These are phyloP conservation scores for Scalesia atractyloides DNA, from an alignment of 129 eudicot species.

Conservation along the genomic window DNA sequence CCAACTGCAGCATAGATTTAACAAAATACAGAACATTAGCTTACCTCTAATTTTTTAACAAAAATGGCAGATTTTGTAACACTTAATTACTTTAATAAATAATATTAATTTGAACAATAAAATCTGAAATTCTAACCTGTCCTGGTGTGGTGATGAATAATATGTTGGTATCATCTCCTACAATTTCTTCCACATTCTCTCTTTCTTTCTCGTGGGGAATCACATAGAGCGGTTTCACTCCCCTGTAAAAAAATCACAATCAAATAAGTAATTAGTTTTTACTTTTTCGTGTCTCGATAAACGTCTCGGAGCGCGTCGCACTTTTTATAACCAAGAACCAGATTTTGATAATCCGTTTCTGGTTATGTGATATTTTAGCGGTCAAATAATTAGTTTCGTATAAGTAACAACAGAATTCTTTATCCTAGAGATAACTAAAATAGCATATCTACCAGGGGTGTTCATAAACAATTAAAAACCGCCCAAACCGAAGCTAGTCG, in stretches of 20 bases:
- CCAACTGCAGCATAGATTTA: constrained; percentile 52
- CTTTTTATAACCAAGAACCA: not conserved
- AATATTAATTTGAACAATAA: constrained; percentile 3
- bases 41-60: not conserved
- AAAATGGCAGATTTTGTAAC: not conserved
- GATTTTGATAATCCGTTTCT: not conserved
- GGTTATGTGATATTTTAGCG: not conserved
- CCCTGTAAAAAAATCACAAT: constrained; percentile 50
- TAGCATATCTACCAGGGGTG: not conserved
- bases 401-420: not conserved
- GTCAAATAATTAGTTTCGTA: not conserved
- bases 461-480: too few species aligned
- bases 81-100: not conserved
- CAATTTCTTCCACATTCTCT: constrained; percentile 73
- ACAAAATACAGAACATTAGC: constrained; percentile 14
- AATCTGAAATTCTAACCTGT: constrained; percentile 48
- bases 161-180: constrained; percentile 74
- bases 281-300: not conserved
- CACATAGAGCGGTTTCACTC: constrained; percentile 74
- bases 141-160: constrained; percentile 89
- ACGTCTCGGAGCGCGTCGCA: too few species aligned
- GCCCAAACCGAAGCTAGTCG: too few species aligned
- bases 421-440: not conserved
- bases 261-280: not conserved
- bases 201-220: constrained; percentile 95